Percentiles rank a stretch among this genome's conserved stretches.
phyloP scores from a whole-genome alignment of 768 basidiomycete species.

The Mycena vulgaris region DNA sequence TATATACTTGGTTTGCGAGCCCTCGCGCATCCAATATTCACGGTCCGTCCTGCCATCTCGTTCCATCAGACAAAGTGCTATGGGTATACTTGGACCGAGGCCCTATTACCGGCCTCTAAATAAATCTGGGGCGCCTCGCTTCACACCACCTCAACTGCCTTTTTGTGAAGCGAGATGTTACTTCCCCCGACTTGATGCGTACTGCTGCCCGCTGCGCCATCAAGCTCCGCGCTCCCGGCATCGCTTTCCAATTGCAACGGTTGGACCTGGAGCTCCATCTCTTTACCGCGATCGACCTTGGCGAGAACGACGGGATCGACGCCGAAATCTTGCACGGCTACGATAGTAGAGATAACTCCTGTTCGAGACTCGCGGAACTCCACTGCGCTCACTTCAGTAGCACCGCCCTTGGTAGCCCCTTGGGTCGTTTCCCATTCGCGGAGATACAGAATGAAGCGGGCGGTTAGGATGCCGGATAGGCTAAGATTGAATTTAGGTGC shows the following conservation, averaged over 20 bases:
- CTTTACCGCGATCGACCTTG: neutral
- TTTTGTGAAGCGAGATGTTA: too few relatives aligned
- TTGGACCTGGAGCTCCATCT: neutral
- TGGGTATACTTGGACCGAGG: too few relatives aligned
- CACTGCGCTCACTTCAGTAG: neutral
- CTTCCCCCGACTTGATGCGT: too few relatives aligned
- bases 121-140: too few relatives aligned
- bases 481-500: neutral
- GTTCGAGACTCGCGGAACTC: slow-evolving; percentile 13
- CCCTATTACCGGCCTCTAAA: too few relatives aligned
- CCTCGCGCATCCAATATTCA: too few relatives aligned
- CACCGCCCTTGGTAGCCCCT: neutral
- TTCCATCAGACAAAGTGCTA: too few relatives aligned
- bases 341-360: slow-evolving; percentile 4
- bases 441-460: slow-evolving; percentile 29
- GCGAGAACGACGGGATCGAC: slow-evolving; percentile 10
- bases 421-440: slow-evolving; percentile 20
- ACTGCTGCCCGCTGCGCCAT: too few relatives aligned
- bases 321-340: slow-evolving; percentile 21
- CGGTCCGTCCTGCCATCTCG: too few relatives aligned
- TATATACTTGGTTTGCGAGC: too few relatives aligned
- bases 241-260: neutral
- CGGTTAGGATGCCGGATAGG: slow-evolving; percentile 22
- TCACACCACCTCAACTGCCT: too few relatives aligned
- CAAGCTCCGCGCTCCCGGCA: too few relatives aligned